These are phyloP conservation scores for Funneliformis mosseae DNA, from an alignment of 192 early-diverging fungal species.

Conservation along the genomic window DNA sequence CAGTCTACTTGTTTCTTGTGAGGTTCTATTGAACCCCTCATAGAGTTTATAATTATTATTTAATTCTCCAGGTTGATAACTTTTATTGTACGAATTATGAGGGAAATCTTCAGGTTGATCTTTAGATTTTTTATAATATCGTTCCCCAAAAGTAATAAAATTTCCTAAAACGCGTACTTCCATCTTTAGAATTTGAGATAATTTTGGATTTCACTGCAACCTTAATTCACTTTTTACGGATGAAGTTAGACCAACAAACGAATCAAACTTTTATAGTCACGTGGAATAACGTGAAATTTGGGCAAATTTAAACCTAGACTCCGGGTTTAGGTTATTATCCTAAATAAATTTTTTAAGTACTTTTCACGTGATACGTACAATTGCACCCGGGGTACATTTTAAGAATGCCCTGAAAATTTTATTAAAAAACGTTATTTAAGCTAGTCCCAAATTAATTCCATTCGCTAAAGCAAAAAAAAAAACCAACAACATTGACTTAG, in stretches of 20 bases:
- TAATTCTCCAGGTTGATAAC: neutral
- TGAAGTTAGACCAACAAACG: neutral
- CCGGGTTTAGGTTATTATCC: too few species aligned
- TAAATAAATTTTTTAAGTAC: too few species aligned
- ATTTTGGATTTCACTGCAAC: neutral
- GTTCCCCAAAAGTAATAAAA: constrained; percentile 27
- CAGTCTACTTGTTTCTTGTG: neutral
- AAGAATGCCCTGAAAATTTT: too few species aligned
- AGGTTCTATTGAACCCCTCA: neutral
- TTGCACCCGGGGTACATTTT: too few species aligned
- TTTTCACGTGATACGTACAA: too few species aligned
- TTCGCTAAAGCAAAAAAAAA: too few species aligned
- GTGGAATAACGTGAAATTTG: too few species aligned
- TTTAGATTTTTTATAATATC: neutral
- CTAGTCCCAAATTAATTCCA: too few species aligned
- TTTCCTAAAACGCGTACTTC: constrained; percentile 32
- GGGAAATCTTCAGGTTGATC: neutral
- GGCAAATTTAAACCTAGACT: too few species aligned
- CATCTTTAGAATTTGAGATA: neutral
- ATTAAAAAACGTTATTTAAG: too few species aligned
- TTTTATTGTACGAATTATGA: neutral
- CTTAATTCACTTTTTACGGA: neutral
- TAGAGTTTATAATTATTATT: constrained; percentile 17
- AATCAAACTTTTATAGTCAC: too few species aligned
- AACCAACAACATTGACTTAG: too few species aligned